Conservation (phyloP, 495 filamentous ascomycete genomes). For the Hypomontagnella submonticulosa region DNA sequence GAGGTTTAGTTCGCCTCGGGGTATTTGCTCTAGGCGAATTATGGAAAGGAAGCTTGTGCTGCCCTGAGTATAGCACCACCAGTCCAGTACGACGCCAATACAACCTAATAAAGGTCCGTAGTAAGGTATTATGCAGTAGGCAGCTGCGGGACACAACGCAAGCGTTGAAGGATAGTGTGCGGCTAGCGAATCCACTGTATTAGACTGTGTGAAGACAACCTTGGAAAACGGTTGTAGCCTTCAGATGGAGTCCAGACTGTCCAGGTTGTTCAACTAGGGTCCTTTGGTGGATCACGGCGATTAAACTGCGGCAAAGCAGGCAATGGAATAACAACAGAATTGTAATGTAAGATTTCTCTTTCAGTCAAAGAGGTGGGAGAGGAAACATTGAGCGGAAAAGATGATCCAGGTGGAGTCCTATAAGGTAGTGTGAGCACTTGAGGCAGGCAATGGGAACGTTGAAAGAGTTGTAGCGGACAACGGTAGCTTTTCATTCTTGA, state of each 20-base stretch:
- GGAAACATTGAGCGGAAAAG: constrained; percentile 2
- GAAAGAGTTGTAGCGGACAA: constrained; percentile 16
- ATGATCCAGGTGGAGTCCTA: constrained; percentile 28
- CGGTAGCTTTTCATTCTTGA: constrained; percentile 23
- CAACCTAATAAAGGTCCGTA: constrained; percentile 31
- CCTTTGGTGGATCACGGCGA: constrained; percentile 22
- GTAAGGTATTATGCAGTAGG: constrained; percentile 31
- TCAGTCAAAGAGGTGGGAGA: constrained; percentile 1
- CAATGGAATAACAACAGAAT: constrained; percentile 5
- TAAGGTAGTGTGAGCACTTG: constrained; percentile 6
- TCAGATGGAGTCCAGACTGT: constrained; percentile 7
- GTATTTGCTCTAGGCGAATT: constrained; percentile 28
- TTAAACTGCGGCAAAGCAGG: constrained; percentile 25
- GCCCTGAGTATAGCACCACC: constrained; percentile 20
- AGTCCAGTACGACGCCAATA: constrained; percentile 23
- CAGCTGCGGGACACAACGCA: constrained; percentile 27
- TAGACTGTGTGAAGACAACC: constrained; percentile 20
- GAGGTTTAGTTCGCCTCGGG: constrained; percentile 20
- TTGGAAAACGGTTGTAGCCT: constrained; percentile 25
- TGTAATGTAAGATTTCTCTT: background rate
- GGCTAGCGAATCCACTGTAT: constrained; percentile 35
- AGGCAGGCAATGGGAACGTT: constrained; percentile 4
- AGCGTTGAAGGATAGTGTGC: constrained; percentile 31
- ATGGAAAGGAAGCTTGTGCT: constrained; percentile 33
- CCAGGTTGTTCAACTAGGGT: constrained; percentile 20